Percentiles rank a stretch among this genome's conserved stretches.
These are phyloP conservation scores for Salix purpurea DNA, from an alignment of 345 rosid species.

Conservation along the genomic window DNA sequence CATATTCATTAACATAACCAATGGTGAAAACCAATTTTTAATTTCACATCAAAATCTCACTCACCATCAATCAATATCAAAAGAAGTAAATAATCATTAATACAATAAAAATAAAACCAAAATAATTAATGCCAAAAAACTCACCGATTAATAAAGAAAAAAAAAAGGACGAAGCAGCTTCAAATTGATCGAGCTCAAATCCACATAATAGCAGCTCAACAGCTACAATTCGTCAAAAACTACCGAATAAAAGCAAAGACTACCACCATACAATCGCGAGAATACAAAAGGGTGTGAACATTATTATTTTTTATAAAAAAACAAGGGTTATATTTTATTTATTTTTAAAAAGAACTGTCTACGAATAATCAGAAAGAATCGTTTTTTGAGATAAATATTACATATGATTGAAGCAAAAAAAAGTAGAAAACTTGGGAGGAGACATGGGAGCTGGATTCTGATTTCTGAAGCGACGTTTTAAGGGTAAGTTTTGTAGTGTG, in stretches of 20 bases:
- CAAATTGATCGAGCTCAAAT: not conserved
- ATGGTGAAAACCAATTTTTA: not conserved
- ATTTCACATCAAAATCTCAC: not conserved
- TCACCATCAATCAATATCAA: not conserved
- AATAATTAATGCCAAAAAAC: not conserved
- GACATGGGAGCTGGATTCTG: not conserved
- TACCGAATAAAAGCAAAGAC: not conserved
- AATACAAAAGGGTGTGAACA: not conserved
- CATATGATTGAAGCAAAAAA: not conserved
- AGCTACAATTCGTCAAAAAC: not conserved
- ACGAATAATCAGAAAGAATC: not conserved
- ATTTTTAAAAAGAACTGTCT: not conserved
- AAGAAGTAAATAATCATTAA: not conserved
- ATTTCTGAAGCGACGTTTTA: not conserved
- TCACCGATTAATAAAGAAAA: not conserved
- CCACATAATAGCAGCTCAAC: not conserved
- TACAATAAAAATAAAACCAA: not conserved
- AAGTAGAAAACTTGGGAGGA: not conserved
- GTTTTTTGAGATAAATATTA: not conserved
- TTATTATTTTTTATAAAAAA: not conserved
- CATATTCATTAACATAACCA: not conserved
- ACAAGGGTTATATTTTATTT: not conserved
- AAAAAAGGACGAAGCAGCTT: not conserved
- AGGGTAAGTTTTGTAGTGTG: not conserved
- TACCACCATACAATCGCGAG: not conserved